Base-by-base conservation (phyloP, 345 rosid genomes). In the Pseudoturritis turrita region DNA sequence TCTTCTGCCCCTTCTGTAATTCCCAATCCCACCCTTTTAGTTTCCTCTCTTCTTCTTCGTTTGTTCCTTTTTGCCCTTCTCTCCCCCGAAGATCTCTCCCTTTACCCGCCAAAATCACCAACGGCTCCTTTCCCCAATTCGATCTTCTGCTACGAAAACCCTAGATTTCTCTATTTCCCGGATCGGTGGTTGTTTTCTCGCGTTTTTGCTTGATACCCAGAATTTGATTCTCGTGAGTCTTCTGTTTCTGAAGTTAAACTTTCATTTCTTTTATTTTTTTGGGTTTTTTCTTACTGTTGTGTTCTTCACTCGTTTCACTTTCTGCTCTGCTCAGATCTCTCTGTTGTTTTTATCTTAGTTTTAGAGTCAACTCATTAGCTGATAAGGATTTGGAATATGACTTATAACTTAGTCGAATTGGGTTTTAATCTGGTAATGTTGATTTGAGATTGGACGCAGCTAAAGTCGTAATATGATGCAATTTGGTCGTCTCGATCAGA, bases 1-100 rank as follows among this genome's bases (percentile, higher is more conserved):
- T 68, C 88, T 82, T 84, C 83, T 83, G 83, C 87, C 87, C 87
- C 81, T 77, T 77, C 76, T 81, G 81, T 78, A 82, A 76, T 81
- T 80, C 77, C 84, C 79, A 77, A 79, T 77, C 76, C 62, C 53
- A 78, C 84, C 83, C 79, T 73, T 68, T 33, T 33, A 29, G 33
- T 29, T 25, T 61, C 36, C 55, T 68, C 66, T 44, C 59, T 64
- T 71, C 45, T 50, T 58, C 79, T 52, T 56, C 37, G 11, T 33
- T 33, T 33, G 37, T 61, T 63, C 56, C 55, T 75, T 49, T 72
- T 73, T 72, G 74, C 67, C 75, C 61, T 28, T 53, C 10, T 17
- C 21, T 65, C 65, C 68, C 60, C 37, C 15, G 19, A 12, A 51
- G 59, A 73, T 65, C 46, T 55, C 45, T 44, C 53, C 64, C 62